A percentile compares a stretch with the other conserved stretches of the same genome.
Conservation (phyloP, 1,284 basidiomycete species). For the Naganishia sp. region DNA sequence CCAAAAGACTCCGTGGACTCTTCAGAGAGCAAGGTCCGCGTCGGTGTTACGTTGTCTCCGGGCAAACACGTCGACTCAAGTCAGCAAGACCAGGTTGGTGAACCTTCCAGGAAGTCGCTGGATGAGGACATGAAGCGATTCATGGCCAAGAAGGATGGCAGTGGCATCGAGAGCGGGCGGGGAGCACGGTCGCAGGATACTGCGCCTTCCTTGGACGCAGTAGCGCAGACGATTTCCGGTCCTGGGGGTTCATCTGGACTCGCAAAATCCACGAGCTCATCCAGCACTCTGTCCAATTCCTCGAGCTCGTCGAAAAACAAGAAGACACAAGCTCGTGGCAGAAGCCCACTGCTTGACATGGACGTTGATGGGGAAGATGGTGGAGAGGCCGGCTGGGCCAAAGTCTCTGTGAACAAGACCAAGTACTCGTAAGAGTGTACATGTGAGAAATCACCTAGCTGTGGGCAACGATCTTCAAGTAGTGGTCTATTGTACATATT, state of each 20-base stretch:
- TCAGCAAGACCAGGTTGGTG: background rate
- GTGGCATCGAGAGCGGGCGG: background rate
- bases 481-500: conserved; percentile 1
- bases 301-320: conserved; percentile 4
- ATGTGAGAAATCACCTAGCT: background rate
- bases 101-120: background rate
- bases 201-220: conserved; percentile 3
- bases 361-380: conserved; percentile 24
- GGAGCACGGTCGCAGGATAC: background rate
- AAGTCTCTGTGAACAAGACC: conserved; percentile 28
- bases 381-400: conserved; percentile 30
- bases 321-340: background rate
- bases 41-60: conserved; percentile 23
- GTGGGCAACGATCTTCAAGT: background rate
- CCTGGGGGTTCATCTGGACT: background rate
- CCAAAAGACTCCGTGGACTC: conserved; percentile 24
- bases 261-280: conserved; percentile 19
- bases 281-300: conserved; percentile 13
- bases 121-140: conserved; percentile 9
- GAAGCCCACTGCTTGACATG: conserved; percentile 24
- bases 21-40: conserved; percentile 26
- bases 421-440: conserved; percentile 15
- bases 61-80: conserved; percentile 2
- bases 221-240: conserved; percentile 1
- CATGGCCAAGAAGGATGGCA: conserved; percentile 5